Base-by-base conservation (phyloP, 2,329 filamentous ascomycete species). In the Nannizziopsis arthrosporioides region DNA sequence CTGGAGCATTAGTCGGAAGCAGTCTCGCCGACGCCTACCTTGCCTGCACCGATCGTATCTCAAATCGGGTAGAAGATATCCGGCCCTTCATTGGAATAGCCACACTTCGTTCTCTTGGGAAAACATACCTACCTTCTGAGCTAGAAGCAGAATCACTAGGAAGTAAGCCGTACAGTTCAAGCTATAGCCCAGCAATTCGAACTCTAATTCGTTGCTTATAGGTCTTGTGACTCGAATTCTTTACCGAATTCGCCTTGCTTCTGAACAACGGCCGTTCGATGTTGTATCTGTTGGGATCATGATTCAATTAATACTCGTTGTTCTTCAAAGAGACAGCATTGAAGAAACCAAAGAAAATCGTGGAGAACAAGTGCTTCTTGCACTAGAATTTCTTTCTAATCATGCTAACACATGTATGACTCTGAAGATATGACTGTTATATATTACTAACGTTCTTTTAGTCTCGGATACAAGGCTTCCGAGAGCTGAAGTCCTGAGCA, bases 211-310 rank as follows among this genome's bases (percentile, higher is more conserved):
- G 12, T 32, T 35, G 30, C 22, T 11, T 36, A 48, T 57, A 71
- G 68, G 73, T 49, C 77, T 96, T 10, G 75, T 94, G 10, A 95
- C 90, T 2, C 79, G 92, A 63, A 80, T 96, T 1, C 71, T 98
- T 4, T 96, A 96, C 64, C 82, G 90, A 42, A 72, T 98, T 46
- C 83, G 89, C 12, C 94, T 94, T 63, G 77, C 89, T 34, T 84
- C 85, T 45, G 92, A 96, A 63, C 90, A 96, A 63, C 80, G 89
- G n/a, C 88, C 90, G 0, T 88, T 98, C 57, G 92, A 98, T 62
- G 74, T 80, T 2, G 82, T 92, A 3, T 90, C 90, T 1, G 72
- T 96, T 18, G 87, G 85, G 49, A 98, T 96, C 62, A 79, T 88
- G 44, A 71, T 96, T 27, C 87, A 90, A 0, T 73, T 98, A 12